phyloP scores from a whole-genome alignment of 2,329 filamentous ascomycete genomes.

The Penicillium hesseltinei region DNA sequence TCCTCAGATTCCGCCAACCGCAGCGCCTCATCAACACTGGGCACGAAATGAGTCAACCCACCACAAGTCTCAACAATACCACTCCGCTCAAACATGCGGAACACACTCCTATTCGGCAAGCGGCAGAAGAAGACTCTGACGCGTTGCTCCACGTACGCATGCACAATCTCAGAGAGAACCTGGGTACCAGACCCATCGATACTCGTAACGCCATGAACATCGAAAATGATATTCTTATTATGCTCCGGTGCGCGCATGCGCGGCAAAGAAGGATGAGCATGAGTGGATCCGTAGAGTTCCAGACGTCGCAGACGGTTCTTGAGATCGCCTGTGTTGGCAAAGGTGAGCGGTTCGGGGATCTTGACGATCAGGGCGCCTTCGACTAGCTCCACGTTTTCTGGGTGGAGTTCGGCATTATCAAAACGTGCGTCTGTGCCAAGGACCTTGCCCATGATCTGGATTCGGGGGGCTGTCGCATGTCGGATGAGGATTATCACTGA shows the following conservation, averaged over 20 bases:
- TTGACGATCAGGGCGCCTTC: slow-evolving; percentile 94
- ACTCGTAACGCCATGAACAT: slow-evolving; percentile 94
- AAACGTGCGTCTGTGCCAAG: slow-evolving; percentile 74
- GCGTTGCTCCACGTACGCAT: slow-evolving; percentile 70
- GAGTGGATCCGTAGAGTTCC: slow-evolving; percentile 83
- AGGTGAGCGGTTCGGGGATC: slow-evolving; percentile 93
- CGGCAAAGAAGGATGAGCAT: slow-evolving; percentile 83
- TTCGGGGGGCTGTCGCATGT: slow-evolving; percentile 86
- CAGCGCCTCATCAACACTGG: slow-evolving; percentile 80
- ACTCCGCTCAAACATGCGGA: slow-evolving; percentile 69
- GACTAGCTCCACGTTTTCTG: slow-evolving; percentile 76
- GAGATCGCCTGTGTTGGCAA: slow-evolving; percentile 92
- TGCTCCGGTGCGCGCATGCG: slow-evolving; percentile 72
- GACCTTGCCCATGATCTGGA: slow-evolving; percentile 90
- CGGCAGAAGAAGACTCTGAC: slow-evolving; percentile 60
- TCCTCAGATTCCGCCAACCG: slow-evolving; percentile 73
- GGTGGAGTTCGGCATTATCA: slow-evolving; percentile 75
- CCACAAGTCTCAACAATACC: slow-evolving; percentile 85
- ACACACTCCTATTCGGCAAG: slow-evolving; percentile 58
- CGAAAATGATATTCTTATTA: slow-evolving; percentile 92
- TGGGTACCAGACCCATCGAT: slow-evolving; percentile 92
- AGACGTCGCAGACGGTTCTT: slow-evolving; percentile 79
- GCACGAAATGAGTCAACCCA: slow-evolving; percentile 73
- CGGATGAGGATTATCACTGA: slow-evolving; percentile 86
- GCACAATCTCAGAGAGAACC: slow-evolving; percentile 85